Conservation (phyloP, 345 rosid species). For the Aurinia saxatilis region DNA sequence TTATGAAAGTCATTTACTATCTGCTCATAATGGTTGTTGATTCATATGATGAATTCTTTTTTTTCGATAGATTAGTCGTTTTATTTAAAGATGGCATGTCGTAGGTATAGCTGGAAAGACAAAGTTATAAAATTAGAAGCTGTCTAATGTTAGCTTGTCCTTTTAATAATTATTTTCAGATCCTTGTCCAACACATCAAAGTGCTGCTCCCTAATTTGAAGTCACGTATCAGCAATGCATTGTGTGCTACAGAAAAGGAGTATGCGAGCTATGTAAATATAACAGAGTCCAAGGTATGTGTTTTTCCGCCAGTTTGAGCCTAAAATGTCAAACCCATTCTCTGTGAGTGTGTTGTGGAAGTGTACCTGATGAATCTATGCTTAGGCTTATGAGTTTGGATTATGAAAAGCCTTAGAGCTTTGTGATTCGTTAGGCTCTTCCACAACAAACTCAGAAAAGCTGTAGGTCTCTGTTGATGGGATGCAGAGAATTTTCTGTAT, state of each 20-base stretch:
- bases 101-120: background rate
- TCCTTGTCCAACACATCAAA: constrained; percentile 84
- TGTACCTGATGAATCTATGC: too few species aligned
- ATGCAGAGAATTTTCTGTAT: too few species aligned
- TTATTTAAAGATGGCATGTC: background rate
- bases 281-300: constrained; percentile 74
- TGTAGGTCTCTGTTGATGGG: too few species aligned
- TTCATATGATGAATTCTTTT: background rate
- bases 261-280: constrained; percentile 91
- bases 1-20: background rate
- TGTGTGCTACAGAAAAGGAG: constrained; percentile 81
- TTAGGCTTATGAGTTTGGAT: too few species aligned
- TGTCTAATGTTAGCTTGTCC: background rate
- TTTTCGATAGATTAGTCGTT: background rate
- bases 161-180: constrained; percentile 35
- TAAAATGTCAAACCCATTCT: background rate
- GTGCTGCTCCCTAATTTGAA: constrained; percentile 75
- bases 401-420: too few species aligned
- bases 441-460: too few species aligned
- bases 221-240: constrained; percentile 57
- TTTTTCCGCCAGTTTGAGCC: background rate
- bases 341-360: background rate
- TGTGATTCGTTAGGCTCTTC: too few species aligned
- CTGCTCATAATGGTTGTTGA: background rate
- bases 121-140: background rate